Conservation (phyloP, 768 basidiomycete species). For the Hortiboletus campestris region DNA sequence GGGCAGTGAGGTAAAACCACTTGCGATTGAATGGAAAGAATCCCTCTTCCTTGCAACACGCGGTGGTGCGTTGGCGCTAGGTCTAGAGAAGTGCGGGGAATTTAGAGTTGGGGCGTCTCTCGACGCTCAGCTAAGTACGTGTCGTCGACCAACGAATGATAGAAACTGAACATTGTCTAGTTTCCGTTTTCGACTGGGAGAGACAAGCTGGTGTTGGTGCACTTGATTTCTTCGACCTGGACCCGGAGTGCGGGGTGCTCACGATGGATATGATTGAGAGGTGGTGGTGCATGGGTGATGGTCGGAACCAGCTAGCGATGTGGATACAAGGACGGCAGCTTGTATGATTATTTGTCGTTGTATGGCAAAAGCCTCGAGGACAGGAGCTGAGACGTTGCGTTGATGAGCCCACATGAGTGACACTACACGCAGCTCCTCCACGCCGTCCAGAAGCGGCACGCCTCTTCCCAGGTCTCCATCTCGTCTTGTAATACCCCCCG, state of each 20-base stretch:
- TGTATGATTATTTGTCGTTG: constrained; percentile 16
- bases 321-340: constrained; percentile 71
- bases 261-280: constrained; percentile 68
- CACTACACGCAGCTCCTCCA: constrained; percentile 25
- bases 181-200: constrained; percentile 44
- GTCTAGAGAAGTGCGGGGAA: constrained; percentile 48
- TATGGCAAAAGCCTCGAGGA: constrained; percentile 7
- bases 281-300: constrained; percentile 87
- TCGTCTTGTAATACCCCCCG: constrained; percentile 51
- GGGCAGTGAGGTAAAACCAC: constrained; percentile 6
- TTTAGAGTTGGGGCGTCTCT: constrained; percentile 65
- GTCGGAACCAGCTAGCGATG: constrained; percentile 58
- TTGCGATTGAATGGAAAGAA: constrained; percentile 79
- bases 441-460: constrained; percentile 38
- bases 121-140: constrained; percentile 74
- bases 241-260: constrained; percentile 17
- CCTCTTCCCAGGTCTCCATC: constrained; percentile 45
- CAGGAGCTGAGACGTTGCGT: not conserved
- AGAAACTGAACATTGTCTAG: constrained; percentile 28
- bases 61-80: constrained; percentile 73
- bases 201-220: constrained; percentile 50
- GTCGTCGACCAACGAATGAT: not conserved
- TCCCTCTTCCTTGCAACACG: constrained; percentile 76
- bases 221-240: constrained; percentile 66
- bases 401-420: constrained; percentile 22